These are phyloP conservation scores for Pythium dissotocum DNA, from an alignment of 352 stramenopile species.

Conservation along the genomic window DNA sequence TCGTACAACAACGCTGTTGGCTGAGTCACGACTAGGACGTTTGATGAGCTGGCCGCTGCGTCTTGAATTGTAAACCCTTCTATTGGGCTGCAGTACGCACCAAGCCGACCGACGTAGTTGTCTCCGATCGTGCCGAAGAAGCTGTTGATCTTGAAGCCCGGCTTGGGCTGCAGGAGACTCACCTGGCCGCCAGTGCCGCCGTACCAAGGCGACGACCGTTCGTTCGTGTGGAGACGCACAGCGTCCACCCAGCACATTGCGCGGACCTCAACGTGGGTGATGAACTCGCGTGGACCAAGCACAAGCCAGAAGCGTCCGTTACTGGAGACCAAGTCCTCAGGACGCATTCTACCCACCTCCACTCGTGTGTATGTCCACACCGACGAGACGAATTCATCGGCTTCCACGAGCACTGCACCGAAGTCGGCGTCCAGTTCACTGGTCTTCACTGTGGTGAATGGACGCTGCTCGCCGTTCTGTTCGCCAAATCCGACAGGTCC, in stretches of 20 bases:
- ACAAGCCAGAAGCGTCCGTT: constrained; percentile 32
- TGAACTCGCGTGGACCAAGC: constrained; percentile 45
- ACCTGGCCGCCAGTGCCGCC: constrained; percentile 51
- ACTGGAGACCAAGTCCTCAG: not conserved
- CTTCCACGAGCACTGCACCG: constrained; percentile 43
- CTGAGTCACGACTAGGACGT: not conserved
- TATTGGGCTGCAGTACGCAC: constrained; percentile 36
- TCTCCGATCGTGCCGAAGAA: constrained; percentile 59
- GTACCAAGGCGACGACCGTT: constrained; percentile 48
- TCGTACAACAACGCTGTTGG: not conserved
- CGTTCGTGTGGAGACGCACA: constrained; percentile 64
- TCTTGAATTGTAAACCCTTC: not conserved
- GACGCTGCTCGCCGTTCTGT: constrained; percentile 46
- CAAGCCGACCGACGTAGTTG: constrained; percentile 54
- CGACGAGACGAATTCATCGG: constrained; percentile 40
- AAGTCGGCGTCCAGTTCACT: constrained; percentile 25
- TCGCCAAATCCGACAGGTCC: constrained; percentile 44
- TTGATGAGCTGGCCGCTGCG: not conserved
- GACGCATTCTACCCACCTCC: constrained; percentile 20
- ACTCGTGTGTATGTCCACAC: constrained; percentile 37
- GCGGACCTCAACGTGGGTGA: constrained; percentile 52
- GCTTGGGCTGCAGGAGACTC: constrained; percentile 38
- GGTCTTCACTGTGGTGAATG: constrained; percentile 22
- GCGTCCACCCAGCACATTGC: constrained; percentile 67
- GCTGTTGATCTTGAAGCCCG: constrained; percentile 40